A percentile compares a stretch with the other conserved stretches of the same genome.
Conservation (phyloP, 2,329 filamentous ascomycete genomes). For the Aaosphaeria pasadenensis region DNA sequence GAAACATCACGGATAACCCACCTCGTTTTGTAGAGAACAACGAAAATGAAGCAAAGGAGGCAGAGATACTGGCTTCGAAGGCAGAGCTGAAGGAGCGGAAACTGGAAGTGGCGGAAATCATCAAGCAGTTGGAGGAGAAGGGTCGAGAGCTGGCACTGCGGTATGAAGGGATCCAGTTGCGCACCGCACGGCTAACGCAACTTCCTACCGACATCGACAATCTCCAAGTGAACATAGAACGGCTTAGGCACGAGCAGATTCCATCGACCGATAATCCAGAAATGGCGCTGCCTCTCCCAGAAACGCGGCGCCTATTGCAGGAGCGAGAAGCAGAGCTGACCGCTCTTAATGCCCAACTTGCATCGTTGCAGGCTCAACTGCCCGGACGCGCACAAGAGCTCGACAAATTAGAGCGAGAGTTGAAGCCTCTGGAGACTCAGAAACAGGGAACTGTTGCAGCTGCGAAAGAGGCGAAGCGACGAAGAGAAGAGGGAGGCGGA, state of each 20-base stretch:
- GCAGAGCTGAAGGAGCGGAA: slow-evolving; percentile 76
- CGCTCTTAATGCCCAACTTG: slow-evolving; percentile 43
- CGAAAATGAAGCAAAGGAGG: slow-evolving; percentile 62
- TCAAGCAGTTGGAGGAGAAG: slow-evolving; percentile 66
- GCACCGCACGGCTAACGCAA: slow-evolving; percentile 49
- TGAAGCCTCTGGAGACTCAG: slow-evolving; percentile 66
- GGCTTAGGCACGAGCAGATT: slow-evolving; percentile 40
- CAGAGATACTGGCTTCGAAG: slow-evolving; percentile 68
- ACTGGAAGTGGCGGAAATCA: slow-evolving; percentile 69
- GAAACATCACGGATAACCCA: slow-evolving; percentile 85
- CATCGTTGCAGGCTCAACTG: slow-evolving; percentile 56
- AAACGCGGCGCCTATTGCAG: slow-evolving; percentile 40
- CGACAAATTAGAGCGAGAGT: slow-evolving; percentile 64
- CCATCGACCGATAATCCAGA: slow-evolving; percentile 37
- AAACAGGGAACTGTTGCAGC: slow-evolving; percentile 63
- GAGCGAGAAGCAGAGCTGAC: slow-evolving; percentile 41
- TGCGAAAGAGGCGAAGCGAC: slow-evolving; percentile 67
- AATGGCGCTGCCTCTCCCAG: slow-evolving; percentile 43
- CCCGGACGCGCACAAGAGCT: slow-evolving; percentile 66
- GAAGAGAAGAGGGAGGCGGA: slow-evolving; percentile 63
- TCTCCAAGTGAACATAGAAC: slow-evolving; percentile 49
- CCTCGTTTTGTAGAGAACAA: slow-evolving; percentile 78
- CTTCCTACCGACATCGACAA: slow-evolving; percentile 53
- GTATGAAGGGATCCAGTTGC: slow-evolving; percentile 54
- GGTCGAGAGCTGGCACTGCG: slow-evolving; percentile 59